Conservation (phyloP, 108 stramenopile genomes). For the Bacterosira constricta region DNA sequence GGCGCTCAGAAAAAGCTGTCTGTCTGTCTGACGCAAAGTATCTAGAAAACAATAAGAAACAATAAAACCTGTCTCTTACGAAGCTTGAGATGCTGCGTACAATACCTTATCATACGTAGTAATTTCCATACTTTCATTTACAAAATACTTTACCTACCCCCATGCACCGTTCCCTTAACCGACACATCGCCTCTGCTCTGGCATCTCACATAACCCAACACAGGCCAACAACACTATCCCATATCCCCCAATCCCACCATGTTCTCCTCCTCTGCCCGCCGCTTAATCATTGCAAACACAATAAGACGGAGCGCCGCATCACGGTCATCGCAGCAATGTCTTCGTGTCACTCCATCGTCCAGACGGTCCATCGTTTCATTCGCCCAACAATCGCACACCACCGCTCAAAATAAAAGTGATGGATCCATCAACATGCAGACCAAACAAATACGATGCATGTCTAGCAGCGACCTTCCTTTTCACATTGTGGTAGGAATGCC, state of each 20-base stretch:
- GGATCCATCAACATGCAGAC: not conserved
- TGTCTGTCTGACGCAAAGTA: too few species aligned
- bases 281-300: not conserved
- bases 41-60: too few species aligned
- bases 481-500: constrained; percentile 94
- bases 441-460: not conserved
- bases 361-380: constrained; percentile 11
- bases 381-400: not conserved
- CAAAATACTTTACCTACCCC: too few species aligned
- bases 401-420: not conserved
- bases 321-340: not conserved
- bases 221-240: not conserved
- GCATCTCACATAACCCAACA: not conserved
- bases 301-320: not conserved
- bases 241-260: constrained; percentile 23
- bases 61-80: too few species aligned
- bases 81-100: too few species aligned
- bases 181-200: not conserved
- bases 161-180: not conserved
- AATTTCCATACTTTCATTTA: too few species aligned
- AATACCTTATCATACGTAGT: too few species aligned
- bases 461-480: constrained; percentile 63
- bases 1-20: too few species aligned
- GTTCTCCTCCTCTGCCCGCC: constrained; percentile 11
- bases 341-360: not conserved